Conservation (phyloP, 345 rosid species). For the Populus tremula region DNA sequence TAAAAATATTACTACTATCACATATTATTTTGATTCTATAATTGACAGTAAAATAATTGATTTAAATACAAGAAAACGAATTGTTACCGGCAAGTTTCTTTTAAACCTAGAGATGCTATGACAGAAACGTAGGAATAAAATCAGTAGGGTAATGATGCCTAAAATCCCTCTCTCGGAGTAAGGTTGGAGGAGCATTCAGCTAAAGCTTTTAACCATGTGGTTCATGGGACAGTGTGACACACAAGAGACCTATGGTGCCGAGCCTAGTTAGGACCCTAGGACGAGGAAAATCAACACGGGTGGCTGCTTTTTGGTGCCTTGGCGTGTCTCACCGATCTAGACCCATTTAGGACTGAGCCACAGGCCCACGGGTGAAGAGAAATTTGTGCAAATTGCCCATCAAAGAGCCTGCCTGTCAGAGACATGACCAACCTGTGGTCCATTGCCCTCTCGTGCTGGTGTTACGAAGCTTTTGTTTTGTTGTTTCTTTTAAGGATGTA, state of each 20-base stretch:
- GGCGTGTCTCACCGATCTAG: not conserved
- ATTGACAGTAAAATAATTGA: too few species aligned
- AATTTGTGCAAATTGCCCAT: not conserved
- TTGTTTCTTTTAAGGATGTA: conserved; percentile 8
- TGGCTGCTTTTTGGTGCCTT: not conserved
- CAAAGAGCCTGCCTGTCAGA: conserved; percentile 3
- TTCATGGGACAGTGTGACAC: not conserved
- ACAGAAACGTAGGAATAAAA: not conserved
- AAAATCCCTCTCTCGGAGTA: not conserved
- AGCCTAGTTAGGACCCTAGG: not conserved
- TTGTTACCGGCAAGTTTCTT: too few species aligned
- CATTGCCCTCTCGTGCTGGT: not conserved
- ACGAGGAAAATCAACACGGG: not conserved
- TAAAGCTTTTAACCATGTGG: conserved; percentile 10
- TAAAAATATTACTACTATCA: too few species aligned
- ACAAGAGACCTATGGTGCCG: not conserved
- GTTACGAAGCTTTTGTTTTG: not conserved
- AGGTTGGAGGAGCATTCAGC: not conserved
- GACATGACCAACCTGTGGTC: not conserved
- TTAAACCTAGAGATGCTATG: not conserved
- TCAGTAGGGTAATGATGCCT: not conserved
- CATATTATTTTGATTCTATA: too few species aligned
- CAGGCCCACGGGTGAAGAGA: not conserved
- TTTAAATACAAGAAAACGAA: too few species aligned
- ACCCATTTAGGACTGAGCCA: not conserved